Evolutionary conservation across 2,329 filamentous ascomycete genomes (phyloP).

Genomic region (Ophiocordyceps camponoti-floridani): DNA sequence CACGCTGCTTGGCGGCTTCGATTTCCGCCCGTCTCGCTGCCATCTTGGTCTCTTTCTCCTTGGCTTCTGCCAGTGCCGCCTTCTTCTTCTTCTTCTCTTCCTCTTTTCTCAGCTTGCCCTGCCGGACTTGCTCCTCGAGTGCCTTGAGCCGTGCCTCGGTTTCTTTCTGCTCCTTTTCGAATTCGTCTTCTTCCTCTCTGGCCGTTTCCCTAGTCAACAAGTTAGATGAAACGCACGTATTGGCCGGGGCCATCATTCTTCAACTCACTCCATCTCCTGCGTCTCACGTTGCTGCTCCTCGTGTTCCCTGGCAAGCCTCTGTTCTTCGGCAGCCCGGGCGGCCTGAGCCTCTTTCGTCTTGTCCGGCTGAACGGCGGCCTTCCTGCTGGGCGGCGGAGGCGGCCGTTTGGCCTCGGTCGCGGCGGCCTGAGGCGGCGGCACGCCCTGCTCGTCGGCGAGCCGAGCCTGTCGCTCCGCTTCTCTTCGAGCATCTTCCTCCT

Average conservation of each 20-base stretch:
- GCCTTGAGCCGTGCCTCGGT: constrained; percentile 70
- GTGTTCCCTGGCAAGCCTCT: constrained; percentile 51
- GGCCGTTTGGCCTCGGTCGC: constrained; percentile 40
- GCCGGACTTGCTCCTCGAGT: constrained; percentile 82
- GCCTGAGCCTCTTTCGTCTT: constrained; percentile 39
- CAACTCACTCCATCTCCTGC: constrained; percentile 64
- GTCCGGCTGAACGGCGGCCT: constrained; percentile 43
- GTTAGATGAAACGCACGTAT: not conserved
- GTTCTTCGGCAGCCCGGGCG: constrained; percentile 44
- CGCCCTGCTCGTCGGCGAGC: constrained; percentile 58
- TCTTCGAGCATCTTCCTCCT: constrained; percentile 81
- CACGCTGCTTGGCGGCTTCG: constrained; percentile 75
- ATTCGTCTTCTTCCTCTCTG: constrained; percentile 58
- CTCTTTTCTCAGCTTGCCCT: constrained; percentile 87
- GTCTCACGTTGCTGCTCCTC: constrained; percentile 58
- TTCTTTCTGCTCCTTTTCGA: constrained; percentile 63
- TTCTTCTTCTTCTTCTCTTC: constrained; percentile 91
- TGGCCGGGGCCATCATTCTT: not conserved
- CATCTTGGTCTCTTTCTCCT: constrained; percentile 73
- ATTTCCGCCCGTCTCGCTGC: constrained; percentile 79
- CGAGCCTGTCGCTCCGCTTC: constrained; percentile 76
- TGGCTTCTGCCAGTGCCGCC: constrained; percentile 68
- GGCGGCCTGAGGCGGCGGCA: constrained; percentile 36
- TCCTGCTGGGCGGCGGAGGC: constrained; percentile 66
- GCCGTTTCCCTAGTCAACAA: constrained; percentile 46